Conservation (phyloP, 129 eudicot species). For the Pulicaria dysenterica region DNA sequence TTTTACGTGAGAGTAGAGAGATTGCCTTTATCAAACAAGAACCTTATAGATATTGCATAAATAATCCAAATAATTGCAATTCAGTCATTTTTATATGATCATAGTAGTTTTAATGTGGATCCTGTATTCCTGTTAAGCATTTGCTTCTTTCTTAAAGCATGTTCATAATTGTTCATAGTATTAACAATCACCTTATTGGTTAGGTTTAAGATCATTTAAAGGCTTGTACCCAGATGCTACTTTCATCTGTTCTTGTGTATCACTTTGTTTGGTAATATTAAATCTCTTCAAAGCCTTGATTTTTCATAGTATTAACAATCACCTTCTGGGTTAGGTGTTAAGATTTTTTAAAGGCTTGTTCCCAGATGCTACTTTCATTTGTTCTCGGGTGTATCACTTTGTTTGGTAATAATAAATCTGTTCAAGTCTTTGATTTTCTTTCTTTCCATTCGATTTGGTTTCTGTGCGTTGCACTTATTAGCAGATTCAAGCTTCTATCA, state of each 20-base stretch:
- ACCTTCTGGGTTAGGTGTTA: conserved; percentile 18
- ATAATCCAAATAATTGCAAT: conserved; percentile 12
- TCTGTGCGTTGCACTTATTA: neutral
- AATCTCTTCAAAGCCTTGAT: neutral
- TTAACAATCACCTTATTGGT: conserved; percentile 16
- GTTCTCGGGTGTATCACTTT: neutral
- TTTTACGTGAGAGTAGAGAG: too few relatives aligned
- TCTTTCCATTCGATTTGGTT: conserved; percentile 1
- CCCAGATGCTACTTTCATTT: neutral
- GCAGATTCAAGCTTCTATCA: conserved; percentile 9
- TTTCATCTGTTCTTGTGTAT: neutral
- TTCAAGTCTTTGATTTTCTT: neutral
- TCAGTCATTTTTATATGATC: neutral
- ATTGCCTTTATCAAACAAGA: too few relatives aligned
- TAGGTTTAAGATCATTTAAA: conserved; percentile 10
- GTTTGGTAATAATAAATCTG: neutral
- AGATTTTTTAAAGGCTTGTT: neutral
- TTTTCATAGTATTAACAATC: neutral
- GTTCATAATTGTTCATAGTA: neutral
- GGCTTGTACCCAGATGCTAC: neutral
- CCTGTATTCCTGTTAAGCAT: conserved; percentile 3
- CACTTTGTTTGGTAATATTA: neutral
- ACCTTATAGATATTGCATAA: conserved; percentile 6
- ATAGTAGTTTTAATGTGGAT: conserved; percentile 5
- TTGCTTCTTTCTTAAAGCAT: neutral